A percentile compares a stretch with the other conserved stretches of the same genome.
Conservation (phyloP, 176 grass and related monocot genomes). For the Triticum urartu region DNA sequence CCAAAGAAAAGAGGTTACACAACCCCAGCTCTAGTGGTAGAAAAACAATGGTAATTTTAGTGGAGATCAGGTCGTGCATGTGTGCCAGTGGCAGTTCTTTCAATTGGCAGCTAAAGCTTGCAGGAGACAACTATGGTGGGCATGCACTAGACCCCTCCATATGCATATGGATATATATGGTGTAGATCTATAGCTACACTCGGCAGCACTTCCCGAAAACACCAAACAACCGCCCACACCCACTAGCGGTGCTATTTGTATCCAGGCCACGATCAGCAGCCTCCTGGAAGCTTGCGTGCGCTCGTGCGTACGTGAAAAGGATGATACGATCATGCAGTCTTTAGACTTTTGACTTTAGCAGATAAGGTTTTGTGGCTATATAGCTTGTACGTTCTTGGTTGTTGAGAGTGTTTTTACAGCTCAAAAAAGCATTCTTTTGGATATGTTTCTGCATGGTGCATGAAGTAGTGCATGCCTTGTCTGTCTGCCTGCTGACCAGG, state of each 20-base stretch:
- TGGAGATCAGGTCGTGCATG: not conserved
- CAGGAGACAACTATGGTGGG: not conserved
- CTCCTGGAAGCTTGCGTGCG: conserved; percentile 17
- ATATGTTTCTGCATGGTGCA: not conserved
- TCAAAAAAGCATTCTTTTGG: not conserved
- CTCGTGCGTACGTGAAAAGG: conserved; percentile 28
- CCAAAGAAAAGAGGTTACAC: conserved; percentile 22
- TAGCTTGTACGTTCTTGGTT: not conserved
- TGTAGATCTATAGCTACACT: not conserved
- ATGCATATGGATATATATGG: conserved; percentile 9
- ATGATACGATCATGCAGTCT: conserved; percentile 18
- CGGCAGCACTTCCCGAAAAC: conserved; percentile 17
- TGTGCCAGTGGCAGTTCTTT: not conserved
- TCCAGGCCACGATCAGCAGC: conserved; percentile 15
- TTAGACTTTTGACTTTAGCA: conserved; percentile 26
- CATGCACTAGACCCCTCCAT: not conserved
- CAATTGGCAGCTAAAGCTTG: not conserved
- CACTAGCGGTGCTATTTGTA: conserved; percentile 30
- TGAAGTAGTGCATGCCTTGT: not conserved
- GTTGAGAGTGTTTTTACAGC: not conserved
- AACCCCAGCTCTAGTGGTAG: not conserved
- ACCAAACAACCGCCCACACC: conserved; percentile 4
- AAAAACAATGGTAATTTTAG: not conserved
- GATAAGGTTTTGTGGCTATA: conserved; percentile 13
- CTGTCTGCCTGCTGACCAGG: not conserved